Conservation (phyloP, 768 basidiomycete genomes). For the Kwoniella botswanensis region DNA sequence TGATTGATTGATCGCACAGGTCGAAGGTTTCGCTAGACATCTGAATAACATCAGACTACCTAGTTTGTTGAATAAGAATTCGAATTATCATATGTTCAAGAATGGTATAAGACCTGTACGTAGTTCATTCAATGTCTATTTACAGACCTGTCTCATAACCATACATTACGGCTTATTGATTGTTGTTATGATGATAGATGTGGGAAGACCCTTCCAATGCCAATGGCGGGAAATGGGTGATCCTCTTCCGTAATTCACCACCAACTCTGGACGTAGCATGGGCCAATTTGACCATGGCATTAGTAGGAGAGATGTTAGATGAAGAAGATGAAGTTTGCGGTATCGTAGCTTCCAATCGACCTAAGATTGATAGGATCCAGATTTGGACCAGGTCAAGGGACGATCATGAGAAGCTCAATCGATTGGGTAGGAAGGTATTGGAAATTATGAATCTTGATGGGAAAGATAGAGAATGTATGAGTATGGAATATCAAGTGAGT, state of each 20-base stretch:
- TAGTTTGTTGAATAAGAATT: conserved; percentile 82
- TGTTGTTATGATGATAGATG: conserved; percentile 62
- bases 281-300: conserved; percentile 87
- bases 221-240: conserved; percentile 90
- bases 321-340: conserved; percentile 74
- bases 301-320: conserved; percentile 76
- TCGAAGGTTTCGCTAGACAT: conserved; percentile 51
- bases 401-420: conserved; percentile 81
- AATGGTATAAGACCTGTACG: conserved; percentile 47
- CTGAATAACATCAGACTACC: conserved; percentile 61
- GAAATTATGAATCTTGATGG: conserved; percentile 77
- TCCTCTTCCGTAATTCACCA: conserved; percentile 87
- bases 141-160: no score
- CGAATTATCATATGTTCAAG: conserved; percentile 96
- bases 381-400: conserved; percentile 87
- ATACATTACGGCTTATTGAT: background rate
- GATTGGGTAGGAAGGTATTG: conserved; percentile 79
- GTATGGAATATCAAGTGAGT: conserved; percentile 84
- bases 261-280: conserved; percentile 77
- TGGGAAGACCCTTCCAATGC: conserved; percentile 95
- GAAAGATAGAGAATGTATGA: conserved; percentile 75
- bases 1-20: conserved; percentile 25
- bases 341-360: conserved; percentile 80
- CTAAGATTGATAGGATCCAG: conserved; percentile 87
- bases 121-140: background rate